These are phyloP conservation scores for Ogataea thermomethanolica DNA, from an alignment of 805 yeast species.

Conservation along the genomic window DNA sequence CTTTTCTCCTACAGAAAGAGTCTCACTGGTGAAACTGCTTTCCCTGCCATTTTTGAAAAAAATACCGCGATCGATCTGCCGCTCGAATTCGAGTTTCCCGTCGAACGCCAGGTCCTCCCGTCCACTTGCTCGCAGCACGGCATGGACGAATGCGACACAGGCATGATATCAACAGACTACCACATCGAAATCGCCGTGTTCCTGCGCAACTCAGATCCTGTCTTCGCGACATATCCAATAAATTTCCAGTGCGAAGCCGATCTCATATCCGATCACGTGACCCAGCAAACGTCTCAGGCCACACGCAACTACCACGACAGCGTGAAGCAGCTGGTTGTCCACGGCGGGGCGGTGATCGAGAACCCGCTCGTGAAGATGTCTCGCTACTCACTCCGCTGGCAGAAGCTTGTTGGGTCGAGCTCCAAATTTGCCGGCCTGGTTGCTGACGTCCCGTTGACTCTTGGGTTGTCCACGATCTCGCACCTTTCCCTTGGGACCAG, in stretches of 20 bases:
- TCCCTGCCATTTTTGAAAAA: conserved; percentile 2
- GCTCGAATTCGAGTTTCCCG: conserved; percentile 16
- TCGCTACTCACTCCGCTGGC: background rate
- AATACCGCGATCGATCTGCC: conserved; percentile 5
- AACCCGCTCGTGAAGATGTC: conserved; percentile 8
- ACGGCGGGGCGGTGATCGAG: conserved; percentile 11
- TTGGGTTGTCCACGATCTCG: conserved; percentile 6
- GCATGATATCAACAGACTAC: conserved; percentile 13
- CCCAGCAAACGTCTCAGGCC: background rate
- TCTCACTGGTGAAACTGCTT: background rate
- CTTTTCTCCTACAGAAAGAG: conserved; percentile 9
- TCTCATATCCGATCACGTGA: conserved; percentile 8
- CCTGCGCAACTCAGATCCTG: conserved; percentile 1
- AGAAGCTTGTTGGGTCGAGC: background rate
- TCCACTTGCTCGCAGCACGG: conserved; percentile 18
- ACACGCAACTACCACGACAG: conserved; percentile 7
- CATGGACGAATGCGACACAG: conserved; percentile 9
- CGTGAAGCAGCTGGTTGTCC: conserved; percentile 11
- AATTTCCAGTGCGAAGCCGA: conserved; percentile 14
- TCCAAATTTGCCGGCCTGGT: conserved; percentile 1
- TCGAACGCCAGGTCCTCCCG: conserved; percentile 14
- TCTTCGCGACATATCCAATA: conserved; percentile 11
- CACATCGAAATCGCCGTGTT: conserved; percentile 12
- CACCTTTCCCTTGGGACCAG: conserved; percentile 8
- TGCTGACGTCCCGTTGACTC: conserved; percentile 11